Evolutionary conservation across 306 rosid genomes (phyloP), one percentile per base, ranked within the genome.

Genomic region (Dryas octopetala): DNA sequence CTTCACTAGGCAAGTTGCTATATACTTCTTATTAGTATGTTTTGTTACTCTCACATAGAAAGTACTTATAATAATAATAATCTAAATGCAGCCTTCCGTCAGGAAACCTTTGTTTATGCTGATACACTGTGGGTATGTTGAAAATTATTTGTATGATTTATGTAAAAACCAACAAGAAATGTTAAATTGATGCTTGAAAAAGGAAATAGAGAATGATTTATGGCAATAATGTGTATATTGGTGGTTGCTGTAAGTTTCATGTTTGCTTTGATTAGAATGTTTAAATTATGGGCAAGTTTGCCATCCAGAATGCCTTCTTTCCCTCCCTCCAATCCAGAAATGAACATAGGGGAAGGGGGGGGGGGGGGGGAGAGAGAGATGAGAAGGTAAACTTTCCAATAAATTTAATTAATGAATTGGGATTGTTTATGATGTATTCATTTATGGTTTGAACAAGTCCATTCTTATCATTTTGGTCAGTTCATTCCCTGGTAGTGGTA

Each of bases 1-100:
- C 60, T 92, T 91, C 75, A 84, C 93, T 74, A 95, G 97, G 99
- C 80, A 83, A 71, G 77, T 46, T 55, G 52, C 6, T 26, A 14
- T 23, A 46, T 67, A 41, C 16, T 38, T 9, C 16, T 38, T 9
- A 32, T 9, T 59, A 10, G 12, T 15, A 71, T 52, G 6, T 14
- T 44, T 32, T 60, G 19, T 59, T 71, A 68, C 9, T 47, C 26
- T 40, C 19, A 8, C 47, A 40, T 47, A 41, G 9, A 50, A 51
- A 43, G 40, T 44, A n/a, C 41, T 47, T 67, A 5, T 51, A 46
- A 46, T 8, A 46, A 46, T 8, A 3, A 11, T 45, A 44, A 45
- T 9, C 9, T 10, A 66, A 66, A 17, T 66, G 71, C 16, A 17
- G 41, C 70, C 10, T 46, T 46, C 13, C 38, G 19, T 44, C 13